Conservation (phyloP, 106 monocot species). For the Dendrobium huoshanense region DNA sequence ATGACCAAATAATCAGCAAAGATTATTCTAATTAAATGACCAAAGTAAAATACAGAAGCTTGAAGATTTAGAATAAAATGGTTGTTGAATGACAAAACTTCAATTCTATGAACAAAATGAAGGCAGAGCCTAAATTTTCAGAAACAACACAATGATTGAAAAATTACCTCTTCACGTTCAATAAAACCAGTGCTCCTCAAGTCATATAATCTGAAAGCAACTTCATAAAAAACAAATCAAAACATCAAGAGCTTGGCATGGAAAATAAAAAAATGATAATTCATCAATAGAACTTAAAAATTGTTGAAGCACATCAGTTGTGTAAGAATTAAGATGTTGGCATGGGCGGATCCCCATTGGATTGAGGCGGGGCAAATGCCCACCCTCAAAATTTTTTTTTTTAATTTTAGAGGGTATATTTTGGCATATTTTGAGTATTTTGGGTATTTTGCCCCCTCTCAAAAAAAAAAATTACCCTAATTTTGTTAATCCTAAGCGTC, state of each 20-base stretch:
- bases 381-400: too few species aligned
- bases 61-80: neutral
- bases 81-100: neutral
- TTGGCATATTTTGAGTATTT: too few species aligned
- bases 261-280: neutral
- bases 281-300: neutral
- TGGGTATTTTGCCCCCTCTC: too few species aligned
- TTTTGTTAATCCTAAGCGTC: too few species aligned
- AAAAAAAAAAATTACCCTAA: too few species aligned
- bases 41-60: too few species aligned
- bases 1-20: neutral
- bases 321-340: neutral
- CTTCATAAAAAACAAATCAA: conserved; percentile 24
- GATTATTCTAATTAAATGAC: too few species aligned
- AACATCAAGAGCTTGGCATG: neutral
- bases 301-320: neutral
- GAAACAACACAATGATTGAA: neutral
- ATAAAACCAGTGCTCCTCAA: conserved; percentile 64
- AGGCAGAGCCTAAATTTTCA: neutral
- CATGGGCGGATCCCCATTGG: too few species aligned
- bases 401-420: too few species aligned
- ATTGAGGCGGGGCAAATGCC: too few species aligned
- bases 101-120: neutral
- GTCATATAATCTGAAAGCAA: conserved; percentile 74
- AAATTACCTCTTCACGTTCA: conserved; percentile 56